Evolutionary conservation across 2,329 filamentous ascomycete species (phyloP).

Genomic region (Pseudogymnoascus pannorum): DNA sequence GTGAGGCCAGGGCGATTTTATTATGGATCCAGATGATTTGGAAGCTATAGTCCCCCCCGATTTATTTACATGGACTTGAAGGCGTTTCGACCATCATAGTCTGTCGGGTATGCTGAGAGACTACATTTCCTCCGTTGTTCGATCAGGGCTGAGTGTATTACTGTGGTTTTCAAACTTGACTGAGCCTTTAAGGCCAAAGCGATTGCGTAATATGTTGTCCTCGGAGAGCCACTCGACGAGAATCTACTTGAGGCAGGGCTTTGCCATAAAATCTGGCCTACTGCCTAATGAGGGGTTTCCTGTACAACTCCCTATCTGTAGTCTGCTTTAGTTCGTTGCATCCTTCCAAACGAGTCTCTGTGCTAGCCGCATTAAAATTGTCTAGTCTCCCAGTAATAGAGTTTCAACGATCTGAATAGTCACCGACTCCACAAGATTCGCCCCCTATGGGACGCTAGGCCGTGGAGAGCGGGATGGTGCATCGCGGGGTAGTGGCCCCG

Average conservation of each 20-base stretch:
- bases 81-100: background rate
- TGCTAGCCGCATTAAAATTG: background rate
- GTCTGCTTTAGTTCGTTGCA: background rate
- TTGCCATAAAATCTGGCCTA: background rate
- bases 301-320: background rate
- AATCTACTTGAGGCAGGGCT: background rate
- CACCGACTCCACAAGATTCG: background rate
- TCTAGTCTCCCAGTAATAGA: background rate
- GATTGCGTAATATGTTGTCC: background rate
- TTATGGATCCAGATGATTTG: background rate
- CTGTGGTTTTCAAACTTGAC: slow-evolving; percentile 1
- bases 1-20: background rate
- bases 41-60: background rate
- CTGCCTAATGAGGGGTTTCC: background rate
- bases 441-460: background rate
- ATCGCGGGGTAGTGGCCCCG: background rate
- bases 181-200: background rate
- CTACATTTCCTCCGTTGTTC: background rate
- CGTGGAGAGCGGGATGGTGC: background rate
- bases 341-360: background rate
- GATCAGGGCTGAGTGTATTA: background rate
- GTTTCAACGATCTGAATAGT: background rate
- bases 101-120: background rate
- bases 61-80: background rate
- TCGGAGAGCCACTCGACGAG: too few relatives aligned